These are phyloP conservation scores for Geosmithia morbida DNA, from an alignment of 2,329 filamentous ascomycete species.

Conservation along the genomic window DNA sequence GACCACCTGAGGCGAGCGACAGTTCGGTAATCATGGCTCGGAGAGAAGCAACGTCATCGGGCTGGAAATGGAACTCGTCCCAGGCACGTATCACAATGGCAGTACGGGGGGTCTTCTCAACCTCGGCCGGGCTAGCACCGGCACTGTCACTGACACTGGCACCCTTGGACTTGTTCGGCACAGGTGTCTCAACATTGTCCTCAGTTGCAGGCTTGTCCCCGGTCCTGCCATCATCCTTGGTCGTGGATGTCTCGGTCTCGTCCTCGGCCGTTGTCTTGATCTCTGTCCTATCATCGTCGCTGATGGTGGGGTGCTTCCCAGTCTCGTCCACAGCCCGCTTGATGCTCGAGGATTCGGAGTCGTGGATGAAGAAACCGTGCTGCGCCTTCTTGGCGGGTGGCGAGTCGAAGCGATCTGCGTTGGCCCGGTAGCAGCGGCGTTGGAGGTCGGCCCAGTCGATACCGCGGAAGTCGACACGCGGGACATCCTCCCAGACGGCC, in stretches of 20 bases:
- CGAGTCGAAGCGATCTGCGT: slow-evolving; percentile 52
- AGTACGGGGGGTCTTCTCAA: slow-evolving; percentile 28
- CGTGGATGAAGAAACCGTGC: slow-evolving; percentile 36
- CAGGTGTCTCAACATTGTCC: not conserved
- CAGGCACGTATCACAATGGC: slow-evolving; percentile 73
- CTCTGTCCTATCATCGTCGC: slow-evolving; percentile 3
- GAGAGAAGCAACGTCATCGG: slow-evolving; percentile 69
- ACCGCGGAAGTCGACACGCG: slow-evolving; percentile 62
- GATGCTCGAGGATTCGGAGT: slow-evolving; percentile 8
- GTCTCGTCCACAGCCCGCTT: slow-evolving; percentile 4
- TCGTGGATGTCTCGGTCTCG: not conserved
- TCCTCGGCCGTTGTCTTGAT: not conserved
- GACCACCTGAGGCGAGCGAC: slow-evolving; percentile 64
- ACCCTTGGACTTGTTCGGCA: not conserved
- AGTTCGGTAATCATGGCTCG: slow-evolving; percentile 76
- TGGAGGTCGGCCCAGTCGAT: slow-evolving; percentile 73
- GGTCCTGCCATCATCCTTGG: not conserved
- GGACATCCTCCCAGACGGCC: slow-evolving; percentile 55
- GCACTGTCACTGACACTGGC: not conserved
- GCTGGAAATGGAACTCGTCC: slow-evolving; percentile 64
- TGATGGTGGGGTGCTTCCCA: not conserved
- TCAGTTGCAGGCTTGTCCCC: not conserved
- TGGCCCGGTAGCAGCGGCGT: slow-evolving; percentile 55
- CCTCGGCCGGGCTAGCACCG: not conserved
- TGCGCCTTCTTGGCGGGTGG: slow-evolving; percentile 22